These are phyloP conservation scores for Solanum paucissectum DNA, from an alignment of 257 asterid species.

Conservation along the genomic window DNA sequence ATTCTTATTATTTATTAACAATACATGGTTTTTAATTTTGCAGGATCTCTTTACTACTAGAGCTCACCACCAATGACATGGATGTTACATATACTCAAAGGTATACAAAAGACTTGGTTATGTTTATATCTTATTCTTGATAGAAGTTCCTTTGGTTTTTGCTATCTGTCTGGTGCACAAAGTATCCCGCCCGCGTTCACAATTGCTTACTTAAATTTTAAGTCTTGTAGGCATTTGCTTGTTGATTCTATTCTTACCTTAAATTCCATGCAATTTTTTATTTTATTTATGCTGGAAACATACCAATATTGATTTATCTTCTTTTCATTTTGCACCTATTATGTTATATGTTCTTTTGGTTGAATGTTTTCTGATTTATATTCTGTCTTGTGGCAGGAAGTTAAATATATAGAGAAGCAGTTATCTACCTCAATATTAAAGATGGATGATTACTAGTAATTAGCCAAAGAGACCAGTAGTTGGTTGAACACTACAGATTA, in stretches of 20 bases:
- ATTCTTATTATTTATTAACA: background rate
- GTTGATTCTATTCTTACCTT: background rate
- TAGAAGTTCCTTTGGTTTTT: background rate
- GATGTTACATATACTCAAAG: constrained; percentile 2
- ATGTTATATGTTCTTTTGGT: background rate
- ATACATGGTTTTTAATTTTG: background rate
- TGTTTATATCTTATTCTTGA: background rate
- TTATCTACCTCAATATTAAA: background rate
- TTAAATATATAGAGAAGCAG: background rate
- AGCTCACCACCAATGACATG: constrained; percentile 12
- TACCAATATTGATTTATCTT: background rate
- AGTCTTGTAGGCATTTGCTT: background rate
- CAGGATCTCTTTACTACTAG: constrained; percentile 72
- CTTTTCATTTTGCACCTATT: background rate
- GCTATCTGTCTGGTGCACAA: background rate
- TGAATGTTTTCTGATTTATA: background rate
- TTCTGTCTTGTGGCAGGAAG: constrained; percentile 3
- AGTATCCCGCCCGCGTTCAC: background rate
- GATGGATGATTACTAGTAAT: constrained; percentile 6
- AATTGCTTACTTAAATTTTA: background rate
- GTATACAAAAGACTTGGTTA: constrained; percentile 8
- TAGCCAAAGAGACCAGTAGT: constrained; percentile 1
- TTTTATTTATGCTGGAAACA: background rate
- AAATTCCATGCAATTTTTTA: background rate
- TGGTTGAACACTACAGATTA: background rate